These are phyloP conservation scores for Pythium vanterpoolii DNA, from an alignment of 352 stramenopile species.

Conservation along the genomic window DNA sequence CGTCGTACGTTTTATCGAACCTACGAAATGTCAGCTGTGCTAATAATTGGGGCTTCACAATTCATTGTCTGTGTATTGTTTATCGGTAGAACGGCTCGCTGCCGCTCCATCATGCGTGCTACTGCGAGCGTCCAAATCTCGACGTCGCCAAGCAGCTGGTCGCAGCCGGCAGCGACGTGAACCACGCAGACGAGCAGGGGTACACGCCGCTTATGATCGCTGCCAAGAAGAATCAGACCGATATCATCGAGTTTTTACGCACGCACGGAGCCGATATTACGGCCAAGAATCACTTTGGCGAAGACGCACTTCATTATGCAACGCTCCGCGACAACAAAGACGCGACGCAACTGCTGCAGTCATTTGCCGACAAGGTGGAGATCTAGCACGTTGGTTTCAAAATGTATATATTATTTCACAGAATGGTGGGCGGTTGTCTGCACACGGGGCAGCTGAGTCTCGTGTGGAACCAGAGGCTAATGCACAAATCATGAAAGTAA, in stretches of 20 bases:
- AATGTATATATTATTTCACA: background rate
- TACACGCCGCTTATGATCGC: conserved; percentile 68
- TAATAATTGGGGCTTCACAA: too few species aligned
- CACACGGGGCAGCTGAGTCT: conserved; percentile 66
- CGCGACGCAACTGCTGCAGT: conserved; percentile 40
- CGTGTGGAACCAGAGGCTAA: conserved; percentile 65
- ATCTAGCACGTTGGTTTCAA: background rate
- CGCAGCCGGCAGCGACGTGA: conserved; percentile 55
- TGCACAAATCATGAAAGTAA: conserved; percentile 72
- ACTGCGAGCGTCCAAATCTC: conserved; percentile 57
- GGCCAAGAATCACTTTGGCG: conserved; percentile 59
- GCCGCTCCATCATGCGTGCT: conserved; percentile 74
- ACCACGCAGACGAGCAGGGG: conserved; percentile 54
- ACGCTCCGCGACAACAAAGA: conserved; percentile 53
- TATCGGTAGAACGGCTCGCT: conserved; percentile 55
- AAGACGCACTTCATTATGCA: conserved; percentile 65
- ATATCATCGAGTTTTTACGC: conserved; percentile 50
- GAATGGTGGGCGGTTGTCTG: conserved; percentile 4
- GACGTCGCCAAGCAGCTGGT: conserved; percentile 55
- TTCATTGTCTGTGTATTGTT: background rate
- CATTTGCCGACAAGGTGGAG: background rate
- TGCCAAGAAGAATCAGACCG: conserved; percentile 70
- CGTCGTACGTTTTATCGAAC: conserved; percentile 29
- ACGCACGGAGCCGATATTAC: conserved; percentile 46
- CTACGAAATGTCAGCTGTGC: too few species aligned